phyloP scores from a whole-genome alignment of 2,329 filamentous ascomycete species.

The Pleoardoris graminearum region DNA sequence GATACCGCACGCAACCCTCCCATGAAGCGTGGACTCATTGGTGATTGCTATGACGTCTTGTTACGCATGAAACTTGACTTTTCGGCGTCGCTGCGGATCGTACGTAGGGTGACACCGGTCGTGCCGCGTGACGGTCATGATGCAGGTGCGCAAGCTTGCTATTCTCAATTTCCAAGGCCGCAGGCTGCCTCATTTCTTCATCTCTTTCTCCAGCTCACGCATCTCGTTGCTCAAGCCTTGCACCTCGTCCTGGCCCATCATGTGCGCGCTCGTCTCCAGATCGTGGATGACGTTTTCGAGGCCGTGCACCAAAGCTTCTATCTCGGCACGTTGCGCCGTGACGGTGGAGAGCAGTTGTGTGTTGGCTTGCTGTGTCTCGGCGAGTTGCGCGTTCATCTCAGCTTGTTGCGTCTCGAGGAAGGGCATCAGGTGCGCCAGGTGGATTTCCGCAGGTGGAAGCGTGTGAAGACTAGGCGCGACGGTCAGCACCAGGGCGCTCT shows the following conservation, averaged over 20 bases:
- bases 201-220: conserved; percentile 40
- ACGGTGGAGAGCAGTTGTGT: conserved; percentile 56
- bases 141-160: not conserved
- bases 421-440: conserved; percentile 62
- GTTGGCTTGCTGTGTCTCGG: conserved; percentile 57
- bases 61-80: not conserved
- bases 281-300: conserved; percentile 62
- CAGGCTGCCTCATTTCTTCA: conserved; percentile 32
- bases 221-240: conserved; percentile 42
- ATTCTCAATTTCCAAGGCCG: not conserved
- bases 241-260: conserved; percentile 45
- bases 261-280: conserved; percentile 55
- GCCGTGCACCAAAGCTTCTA: conserved; percentile 57
- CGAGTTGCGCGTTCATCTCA: conserved; percentile 55
- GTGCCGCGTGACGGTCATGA: not conserved
- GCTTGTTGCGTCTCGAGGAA: conserved; percentile 56
- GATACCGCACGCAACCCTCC: not conserved
- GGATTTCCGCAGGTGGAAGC: conserved; percentile 59
- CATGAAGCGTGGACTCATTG: not conserved
- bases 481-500: conserved; percentile 11
- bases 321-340: conserved; percentile 59
- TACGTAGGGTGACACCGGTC: too few species aligned
- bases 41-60: not conserved
- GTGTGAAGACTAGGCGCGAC: conserved; percentile 57
- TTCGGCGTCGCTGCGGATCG: not conserved